A percentile compares a stretch with the other conserved stretches of the same genome.
phyloP scores from a whole-genome alignment of 257 asterid species.

The Lavandula angustifolia region DNA sequence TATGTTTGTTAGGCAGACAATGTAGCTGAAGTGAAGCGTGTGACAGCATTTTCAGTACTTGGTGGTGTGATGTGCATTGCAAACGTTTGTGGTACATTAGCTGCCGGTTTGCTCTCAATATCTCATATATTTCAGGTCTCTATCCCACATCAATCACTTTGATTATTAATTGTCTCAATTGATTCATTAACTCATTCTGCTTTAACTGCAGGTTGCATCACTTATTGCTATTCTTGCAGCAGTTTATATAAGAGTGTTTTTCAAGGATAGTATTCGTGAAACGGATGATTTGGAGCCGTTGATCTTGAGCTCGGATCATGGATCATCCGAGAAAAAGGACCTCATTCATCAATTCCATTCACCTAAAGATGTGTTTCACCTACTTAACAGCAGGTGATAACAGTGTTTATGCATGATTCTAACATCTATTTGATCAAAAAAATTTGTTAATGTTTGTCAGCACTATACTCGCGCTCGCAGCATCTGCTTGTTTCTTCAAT shows the following conservation, averaged over 20 bases:
- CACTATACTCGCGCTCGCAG: conserved; percentile 24
- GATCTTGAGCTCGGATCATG: conserved; percentile 1
- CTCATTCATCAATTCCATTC: conserved; percentile 27
- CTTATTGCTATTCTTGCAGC: conserved; percentile 20
- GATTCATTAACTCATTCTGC: too few species aligned
- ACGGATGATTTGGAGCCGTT: conserved; percentile 16
- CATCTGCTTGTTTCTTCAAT: conserved; percentile 29
- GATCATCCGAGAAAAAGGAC: background rate
- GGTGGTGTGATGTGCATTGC: conserved; percentile 25
- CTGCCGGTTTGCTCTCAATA: conserved; percentile 26
- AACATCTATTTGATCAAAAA: background rate
- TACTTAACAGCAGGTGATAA: conserved; percentile 28
- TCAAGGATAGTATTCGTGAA: conserved; percentile 7
- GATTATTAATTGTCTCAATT: too few species aligned
- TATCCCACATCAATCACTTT: background rate
- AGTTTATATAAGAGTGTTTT: conserved; percentile 18
- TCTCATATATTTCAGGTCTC: conserved; percentile 30
- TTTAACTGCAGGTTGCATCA: conserved; percentile 30
- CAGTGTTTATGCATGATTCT: too few species aligned
- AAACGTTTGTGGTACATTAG: conserved; percentile 29
- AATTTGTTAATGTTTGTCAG: conserved; percentile 1
- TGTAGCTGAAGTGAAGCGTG: conserved; percentile 28
- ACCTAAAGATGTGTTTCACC: conserved; percentile 18
- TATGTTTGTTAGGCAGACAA: conserved; percentile 28
- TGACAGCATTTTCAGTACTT: conserved; percentile 27